Evolutionary conservation across 139 green algal species (phyloP).

Genomic region (Picochlorum sp.): DNA sequence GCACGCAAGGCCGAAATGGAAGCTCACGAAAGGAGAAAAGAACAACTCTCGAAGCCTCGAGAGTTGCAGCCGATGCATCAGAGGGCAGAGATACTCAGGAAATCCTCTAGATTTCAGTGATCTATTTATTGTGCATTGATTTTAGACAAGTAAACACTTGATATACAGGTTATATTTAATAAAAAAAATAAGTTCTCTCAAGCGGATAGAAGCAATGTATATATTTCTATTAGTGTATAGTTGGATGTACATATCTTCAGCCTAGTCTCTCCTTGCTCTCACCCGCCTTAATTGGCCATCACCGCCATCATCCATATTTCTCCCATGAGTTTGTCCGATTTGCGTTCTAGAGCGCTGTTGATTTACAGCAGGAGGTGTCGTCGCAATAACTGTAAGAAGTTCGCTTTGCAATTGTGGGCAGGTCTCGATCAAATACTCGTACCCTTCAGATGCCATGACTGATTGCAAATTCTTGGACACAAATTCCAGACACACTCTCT

Average conservation of each 20-base stretch:
- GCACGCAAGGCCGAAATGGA: background rate
- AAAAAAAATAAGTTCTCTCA: too few species aligned
- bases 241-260: too few species aligned
- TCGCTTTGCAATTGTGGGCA: slow-evolving; percentile 77
- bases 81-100: too few species aligned
- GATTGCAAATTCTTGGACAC: slow-evolving; percentile 68
- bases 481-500: slow-evolving; percentile 88
- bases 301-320: slow-evolving; percentile 12
- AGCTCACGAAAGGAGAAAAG: background rate
- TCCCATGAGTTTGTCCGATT: slow-evolving; percentile 8
- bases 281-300: slow-evolving; percentile 21
- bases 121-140: too few species aligned
- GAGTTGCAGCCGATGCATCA: too few species aligned
- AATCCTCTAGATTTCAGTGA: too few species aligned
- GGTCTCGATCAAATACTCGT: slow-evolving; percentile 78
- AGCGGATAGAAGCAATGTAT: too few species aligned
- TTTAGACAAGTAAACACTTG: too few species aligned
- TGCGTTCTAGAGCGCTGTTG: background rate
- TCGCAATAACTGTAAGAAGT: slow-evolving; percentile 31
- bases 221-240: too few species aligned
- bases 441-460: slow-evolving; percentile 90
- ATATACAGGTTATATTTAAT: too few species aligned
- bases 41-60: too few species aligned
- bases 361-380: background rate
- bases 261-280: slow-evolving; percentile 10